Evolutionary conservation across 2,329 filamentous ascomycete genomes (phyloP), one percentile per base, ranked within the genome.

Genomic region (Xylariaceae sp.): DNA sequence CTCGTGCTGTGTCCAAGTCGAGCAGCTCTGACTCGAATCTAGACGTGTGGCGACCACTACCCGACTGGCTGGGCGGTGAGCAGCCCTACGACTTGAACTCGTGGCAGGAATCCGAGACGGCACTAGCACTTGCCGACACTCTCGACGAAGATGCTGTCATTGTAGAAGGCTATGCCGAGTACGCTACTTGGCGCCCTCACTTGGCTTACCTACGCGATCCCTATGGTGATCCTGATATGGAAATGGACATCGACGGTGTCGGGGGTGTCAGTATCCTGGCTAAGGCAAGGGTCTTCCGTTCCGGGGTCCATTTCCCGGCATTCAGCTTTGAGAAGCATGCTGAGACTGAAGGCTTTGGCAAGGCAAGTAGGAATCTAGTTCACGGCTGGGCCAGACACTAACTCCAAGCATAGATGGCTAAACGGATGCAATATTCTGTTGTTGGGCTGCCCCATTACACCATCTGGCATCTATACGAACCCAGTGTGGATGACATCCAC

Each of bases 271-370:
- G 88, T 64, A 98, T 98, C 51, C 63, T 98, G 49, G 90, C 92
- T 29, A 98, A 96, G 62, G 92, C 92, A 2, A 83, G 82, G 50
- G 92, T 98, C 1, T 98, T 98, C 68, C 79, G 92, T 42, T 82
- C 85, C 29, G 92, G 92, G 27, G 90, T 94, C 21, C 92, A 98
- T 60, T 98, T 98, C 63, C 92, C 92, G 3, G 92, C 92, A 2
- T 98, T 98, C 58, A 94, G 88, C 56, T 98, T 98, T 45, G 87
- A 98, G 61, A 95, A 94, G 64, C 92, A 98, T 58, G 92, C 92
- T 5, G 92, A 98, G 60, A 98, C 92, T 0, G 92, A 98, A 65
- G 92, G 88, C 0, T 98, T 98, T 56, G 92, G 92, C 63, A 98
- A 98, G 81, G 89, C 93, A 64, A 48, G 67, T 35, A 23, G 8